A percentile compares a stretch with the other conserved stretches of the same genome.
Conservation (phyloP, 2,329 filamentous ascomycete species). For the Pyrenochaeta sp. region DNA sequence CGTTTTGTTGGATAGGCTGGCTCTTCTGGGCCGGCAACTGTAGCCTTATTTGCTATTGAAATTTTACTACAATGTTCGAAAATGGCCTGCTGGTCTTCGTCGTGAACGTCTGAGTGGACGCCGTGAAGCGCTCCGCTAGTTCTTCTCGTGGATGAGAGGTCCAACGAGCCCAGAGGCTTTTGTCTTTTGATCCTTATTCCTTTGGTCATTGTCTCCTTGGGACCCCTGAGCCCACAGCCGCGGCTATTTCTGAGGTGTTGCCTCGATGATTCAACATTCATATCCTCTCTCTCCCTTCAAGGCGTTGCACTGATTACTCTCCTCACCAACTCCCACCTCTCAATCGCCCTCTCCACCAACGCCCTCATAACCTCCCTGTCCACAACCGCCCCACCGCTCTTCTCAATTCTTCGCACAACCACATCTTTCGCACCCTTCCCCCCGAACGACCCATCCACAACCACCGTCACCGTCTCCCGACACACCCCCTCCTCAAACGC, state of each 20-base stretch:
- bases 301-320: slow-evolving; percentile 17
- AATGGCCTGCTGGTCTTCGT: background rate
- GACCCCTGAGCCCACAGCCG: too few relatives aligned
- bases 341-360: slow-evolving; percentile 66
- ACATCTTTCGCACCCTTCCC: slow-evolving; percentile 74
- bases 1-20: slow-evolving; percentile 9
- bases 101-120: background rate
- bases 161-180: too few relatives aligned
- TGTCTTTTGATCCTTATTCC: too few relatives aligned
- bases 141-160: too few relatives aligned
- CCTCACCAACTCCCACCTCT: slow-evolving; percentile 69
- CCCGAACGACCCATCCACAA: slow-evolving; percentile 69
- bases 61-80: slow-evolving; percentile 1
- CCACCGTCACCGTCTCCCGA: slow-evolving; percentile 80
- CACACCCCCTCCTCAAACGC: slow-evolving; percentile 87
- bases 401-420: slow-evolving; percentile 75
- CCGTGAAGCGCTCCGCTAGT: too few relatives aligned
- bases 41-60: slow-evolving; percentile 1
- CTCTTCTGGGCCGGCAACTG: background rate
- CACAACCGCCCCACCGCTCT: slow-evolving; percentile 78
- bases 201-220: too few relatives aligned
- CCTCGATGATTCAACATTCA: too few relatives aligned
- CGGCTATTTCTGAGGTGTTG: too few relatives aligned
- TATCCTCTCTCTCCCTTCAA: background rate
- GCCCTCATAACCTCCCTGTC: slow-evolving; percentile 68